Conservation (phyloP, 257 asterid species). For the Primulina huaijiensis region DNA sequence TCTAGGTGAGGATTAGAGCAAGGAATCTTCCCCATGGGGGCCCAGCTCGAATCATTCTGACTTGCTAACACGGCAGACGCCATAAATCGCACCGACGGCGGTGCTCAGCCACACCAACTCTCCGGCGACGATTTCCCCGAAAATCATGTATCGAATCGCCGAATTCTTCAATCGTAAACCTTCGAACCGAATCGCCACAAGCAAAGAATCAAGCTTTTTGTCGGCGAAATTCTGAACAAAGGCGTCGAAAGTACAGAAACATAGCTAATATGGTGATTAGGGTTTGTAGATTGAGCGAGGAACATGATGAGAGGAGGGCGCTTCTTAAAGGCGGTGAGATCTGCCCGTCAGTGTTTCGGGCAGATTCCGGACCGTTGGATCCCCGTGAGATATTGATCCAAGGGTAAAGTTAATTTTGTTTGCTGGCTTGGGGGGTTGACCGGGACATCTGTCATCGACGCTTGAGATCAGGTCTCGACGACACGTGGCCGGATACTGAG, state of each 20-base stretch:
- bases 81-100: conserved; percentile 57
- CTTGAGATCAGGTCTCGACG: conserved; percentile 11
- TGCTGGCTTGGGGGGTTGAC: conserved; percentile 70
- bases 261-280: conserved; percentile 31
- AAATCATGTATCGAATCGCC: conserved; percentile 44
- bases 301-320: conserved; percentile 40
- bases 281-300: conserved; percentile 79
- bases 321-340: conserved; percentile 89
- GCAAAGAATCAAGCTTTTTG: not conserved
- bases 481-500: conserved; percentile 36
- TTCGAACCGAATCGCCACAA: conserved; percentile 21
- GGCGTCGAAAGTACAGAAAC: conserved; percentile 9
- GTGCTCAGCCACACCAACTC: conserved; percentile 40
- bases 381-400: conserved; percentile 26
- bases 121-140: conserved; percentile 34
- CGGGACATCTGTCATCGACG: conserved; percentile 65
- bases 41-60: conserved; percentile 89
- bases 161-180: conserved; percentile 11
- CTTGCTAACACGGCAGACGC: conserved; percentile 86
- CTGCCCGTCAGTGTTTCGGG: conserved; percentile 76
- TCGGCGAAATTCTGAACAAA: not conserved
- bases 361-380: conserved; percentile 45
- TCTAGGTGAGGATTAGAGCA: conserved; percentile 54
- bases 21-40: conserved; percentile 79
- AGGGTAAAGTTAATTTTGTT: conserved; percentile 40